These are phyloP conservation scores for Globisporangium ultimum DNA, from an alignment of 352 stramenopile species.

Conservation along the genomic window DNA sequence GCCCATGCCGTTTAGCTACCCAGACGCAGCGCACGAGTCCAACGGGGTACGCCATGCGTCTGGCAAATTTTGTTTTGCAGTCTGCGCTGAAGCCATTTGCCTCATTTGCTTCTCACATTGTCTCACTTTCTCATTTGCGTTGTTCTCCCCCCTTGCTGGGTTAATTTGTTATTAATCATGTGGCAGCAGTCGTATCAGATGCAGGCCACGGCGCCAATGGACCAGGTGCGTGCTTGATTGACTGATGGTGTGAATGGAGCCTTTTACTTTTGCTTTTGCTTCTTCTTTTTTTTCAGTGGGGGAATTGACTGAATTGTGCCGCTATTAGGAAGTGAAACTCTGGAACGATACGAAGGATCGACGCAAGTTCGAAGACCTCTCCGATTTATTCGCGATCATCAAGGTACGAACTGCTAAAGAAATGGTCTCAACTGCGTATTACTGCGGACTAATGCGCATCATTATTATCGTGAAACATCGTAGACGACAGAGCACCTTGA, in stretches of 20 bases:
- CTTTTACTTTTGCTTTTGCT: neutral
- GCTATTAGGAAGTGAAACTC: slow-evolving; percentile 65
- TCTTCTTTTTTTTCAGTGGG: no score
- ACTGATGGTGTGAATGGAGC: neutral
- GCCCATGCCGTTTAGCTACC: neutral
- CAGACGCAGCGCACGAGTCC: neutral
- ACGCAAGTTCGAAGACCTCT: slow-evolving; percentile 86
- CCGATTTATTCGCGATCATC: slow-evolving; percentile 96
- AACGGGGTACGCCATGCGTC: neutral
- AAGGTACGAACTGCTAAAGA: slow-evolving; percentile 45
- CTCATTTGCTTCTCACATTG: neutral
- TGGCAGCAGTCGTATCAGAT: slow-evolving; percentile 22
- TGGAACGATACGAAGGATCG: slow-evolving; percentile 83
- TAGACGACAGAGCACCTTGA: slow-evolving; percentile 96
- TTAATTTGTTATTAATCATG: neutral
- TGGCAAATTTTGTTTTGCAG: neutral
- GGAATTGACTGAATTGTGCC: no score
- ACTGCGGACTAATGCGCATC: no score
- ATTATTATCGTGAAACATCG: no score
- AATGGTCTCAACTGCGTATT: no score
- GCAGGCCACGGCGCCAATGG: slow-evolving; percentile 18
- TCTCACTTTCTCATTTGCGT: neutral
- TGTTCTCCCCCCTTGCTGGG: neutral
- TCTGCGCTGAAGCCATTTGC: no score
- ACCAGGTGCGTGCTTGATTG: slow-evolving; percentile 21